Conservation (phyloP, 2,329 filamentous ascomycete genomes). For the Venturia asperata region DNA sequence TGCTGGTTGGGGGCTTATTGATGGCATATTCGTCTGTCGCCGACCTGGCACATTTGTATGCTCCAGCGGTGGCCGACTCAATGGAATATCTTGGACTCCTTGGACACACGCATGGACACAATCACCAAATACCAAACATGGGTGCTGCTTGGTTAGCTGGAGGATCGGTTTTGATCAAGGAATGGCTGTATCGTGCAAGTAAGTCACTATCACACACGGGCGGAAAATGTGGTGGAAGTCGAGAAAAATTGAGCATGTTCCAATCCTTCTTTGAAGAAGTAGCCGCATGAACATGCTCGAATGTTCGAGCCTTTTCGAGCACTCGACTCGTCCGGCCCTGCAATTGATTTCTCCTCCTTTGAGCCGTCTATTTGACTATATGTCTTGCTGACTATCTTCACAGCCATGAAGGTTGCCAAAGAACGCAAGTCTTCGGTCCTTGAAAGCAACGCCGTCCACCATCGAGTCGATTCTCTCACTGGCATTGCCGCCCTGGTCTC, state of each 20-base stretch:
- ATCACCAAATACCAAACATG: slow-evolving; percentile 59
- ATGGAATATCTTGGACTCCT: slow-evolving; percentile 17
- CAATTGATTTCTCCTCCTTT: neutral
- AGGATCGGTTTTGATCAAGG: slow-evolving; percentile 85
- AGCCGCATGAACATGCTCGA: neutral
- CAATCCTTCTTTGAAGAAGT: neutral
- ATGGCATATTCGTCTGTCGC: slow-evolving; percentile 68
- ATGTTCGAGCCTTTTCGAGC: neutral
- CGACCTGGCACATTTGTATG: slow-evolving; percentile 41
- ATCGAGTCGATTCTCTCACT: slow-evolving; percentile 90
- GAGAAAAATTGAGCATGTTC: neutral
- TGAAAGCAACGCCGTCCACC: slow-evolving; percentile 69
- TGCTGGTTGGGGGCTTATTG: slow-evolving; percentile 81
- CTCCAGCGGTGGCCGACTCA: slow-evolving; percentile 18
- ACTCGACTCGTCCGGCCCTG: neutral
- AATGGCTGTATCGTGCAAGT: slow-evolving; percentile 97
- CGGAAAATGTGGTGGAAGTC: neutral
- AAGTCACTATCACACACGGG: neutral
- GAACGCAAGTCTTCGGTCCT: slow-evolving; percentile 94
- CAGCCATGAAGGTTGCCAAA: slow-evolving; percentile 89
- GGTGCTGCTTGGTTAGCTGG: slow-evolving; percentile 92
- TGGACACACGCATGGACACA: slow-evolving; percentile 50
- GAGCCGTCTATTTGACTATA: neutral
- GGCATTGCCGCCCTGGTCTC: slow-evolving; percentile 86
- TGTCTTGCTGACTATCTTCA: slow-evolving; percentile 24